Evolutionary conservation across 2,329 filamentous ascomycete genomes (phyloP).

Genomic region (Xylaria sp.): DNA sequence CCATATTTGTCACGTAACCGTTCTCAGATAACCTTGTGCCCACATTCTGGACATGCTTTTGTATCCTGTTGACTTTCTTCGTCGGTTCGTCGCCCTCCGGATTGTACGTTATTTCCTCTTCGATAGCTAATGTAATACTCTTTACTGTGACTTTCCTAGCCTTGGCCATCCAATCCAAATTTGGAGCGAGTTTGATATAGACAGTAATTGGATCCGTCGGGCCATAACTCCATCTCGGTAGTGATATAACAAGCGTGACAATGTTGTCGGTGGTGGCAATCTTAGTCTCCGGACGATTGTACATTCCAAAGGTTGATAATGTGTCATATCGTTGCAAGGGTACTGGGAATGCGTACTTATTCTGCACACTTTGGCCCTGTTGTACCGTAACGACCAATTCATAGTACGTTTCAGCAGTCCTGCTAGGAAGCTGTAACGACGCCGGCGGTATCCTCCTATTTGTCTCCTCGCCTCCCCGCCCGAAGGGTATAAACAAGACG

Average conservation of each 20-base stretch:
- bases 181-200: conserved; percentile 93
- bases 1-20: conserved; percentile 92
- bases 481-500: conserved; percentile 96
- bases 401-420: conserved; percentile 97
- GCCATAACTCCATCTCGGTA: conserved; percentile 96
- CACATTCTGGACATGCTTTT: conserved; percentile 83
- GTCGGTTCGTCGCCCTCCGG: conserved; percentile 96
- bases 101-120: conserved; percentile 99
- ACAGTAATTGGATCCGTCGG: conserved; percentile 95
- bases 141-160: conserved; percentile 92
- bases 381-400: conserved; percentile 96
- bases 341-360: conserved; percentile 90
- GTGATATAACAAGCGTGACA: conserved; percentile 88
- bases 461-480: conserved; percentile 88
- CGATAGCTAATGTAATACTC: conserved; percentile 92
- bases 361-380: conserved; percentile 86
- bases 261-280: conserved; percentile 89
- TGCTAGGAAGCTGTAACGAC: conserved; percentile 87
- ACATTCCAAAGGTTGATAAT: conserved; percentile 98
- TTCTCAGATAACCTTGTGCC: conserved; percentile 88
- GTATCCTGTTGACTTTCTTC: conserved; percentile 86
- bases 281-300: conserved; percentile 92
- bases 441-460: conserved; percentile 92
- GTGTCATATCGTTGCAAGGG: conserved; percentile 95
- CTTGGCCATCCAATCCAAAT: conserved; percentile 90